A percentile compares a stretch with the other conserved stretches of the same genome.
Evolutionary conservation across 2,329 filamentous ascomycete species (phyloP).

Genomic region (Monilinia fructicola): DNA sequence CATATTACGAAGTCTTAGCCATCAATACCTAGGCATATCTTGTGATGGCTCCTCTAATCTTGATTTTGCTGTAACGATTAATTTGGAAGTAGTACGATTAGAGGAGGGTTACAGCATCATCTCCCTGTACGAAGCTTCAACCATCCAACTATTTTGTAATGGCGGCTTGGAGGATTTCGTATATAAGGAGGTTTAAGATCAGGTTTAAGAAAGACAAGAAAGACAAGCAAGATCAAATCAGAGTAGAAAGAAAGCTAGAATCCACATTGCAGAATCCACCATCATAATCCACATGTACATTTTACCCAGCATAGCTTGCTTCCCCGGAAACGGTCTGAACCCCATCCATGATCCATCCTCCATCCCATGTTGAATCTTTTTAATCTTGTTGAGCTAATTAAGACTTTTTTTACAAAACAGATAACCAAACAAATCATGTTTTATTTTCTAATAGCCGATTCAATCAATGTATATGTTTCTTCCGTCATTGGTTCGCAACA

Average conservation of each 20-base stretch:
- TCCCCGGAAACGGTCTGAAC: slow-evolving; percentile 9
- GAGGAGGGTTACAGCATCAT: not conserved
- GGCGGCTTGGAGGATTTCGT: not conserved
- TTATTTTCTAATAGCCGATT: not conserved
- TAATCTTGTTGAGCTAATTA: too few relatives aligned
- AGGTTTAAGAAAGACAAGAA: not conserved
- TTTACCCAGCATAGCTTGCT: slow-evolving; percentile 9
- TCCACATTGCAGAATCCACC: slow-evolving; percentile 9
- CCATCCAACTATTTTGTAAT: not conserved
- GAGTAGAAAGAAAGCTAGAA: not conserved
- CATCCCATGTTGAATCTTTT: too few relatives aligned
- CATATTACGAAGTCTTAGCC: not conserved
- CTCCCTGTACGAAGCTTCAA: slow-evolving; percentile 8
- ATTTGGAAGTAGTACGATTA: not conserved
- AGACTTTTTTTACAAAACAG: not conserved
- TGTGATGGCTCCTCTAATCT: not conserved
- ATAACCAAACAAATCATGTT: slow-evolving; percentile 4
- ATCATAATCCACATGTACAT: not conserved
- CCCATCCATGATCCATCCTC: too few relatives aligned
- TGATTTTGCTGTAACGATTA: not conserved
- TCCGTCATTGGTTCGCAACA: not conserved
- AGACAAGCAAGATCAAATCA: not conserved
- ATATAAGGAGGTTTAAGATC: not conserved
- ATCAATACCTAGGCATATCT: not conserved
- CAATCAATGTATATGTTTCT: not conserved